Evolutionary conservation across 306 rosid species (phyloP).

Genomic region (barrel medic (Medicago truncatula)): DNA sequence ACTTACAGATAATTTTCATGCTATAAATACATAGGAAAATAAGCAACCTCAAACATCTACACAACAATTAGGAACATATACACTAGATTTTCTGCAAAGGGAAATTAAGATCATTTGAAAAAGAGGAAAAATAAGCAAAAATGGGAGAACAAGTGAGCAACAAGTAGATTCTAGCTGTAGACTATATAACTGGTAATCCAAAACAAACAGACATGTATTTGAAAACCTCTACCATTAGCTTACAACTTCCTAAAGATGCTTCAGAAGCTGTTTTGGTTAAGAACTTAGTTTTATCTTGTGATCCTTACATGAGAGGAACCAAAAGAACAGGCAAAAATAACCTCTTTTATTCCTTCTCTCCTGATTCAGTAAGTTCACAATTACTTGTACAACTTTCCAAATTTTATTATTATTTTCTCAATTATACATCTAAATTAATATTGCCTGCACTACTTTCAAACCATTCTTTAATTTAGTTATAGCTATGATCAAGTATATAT

Average conservation of each 20-base stretch:
- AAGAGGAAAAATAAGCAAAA: conserved; percentile 9
- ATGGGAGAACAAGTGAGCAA: conserved; percentile 44
- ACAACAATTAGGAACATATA: conserved; percentile 20
- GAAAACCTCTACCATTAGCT: conserved; percentile 35
- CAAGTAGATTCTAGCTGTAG: conserved; percentile 51
- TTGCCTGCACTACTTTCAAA: too few species aligned
- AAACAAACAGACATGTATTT: conserved; percentile 52
- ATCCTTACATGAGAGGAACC: conserved; percentile 63
- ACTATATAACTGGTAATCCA: conserved; percentile 49
- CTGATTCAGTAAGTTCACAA: conserved; percentile 49
- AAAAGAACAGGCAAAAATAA: neutral
- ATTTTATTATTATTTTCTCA: too few species aligned
- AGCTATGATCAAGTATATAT: neutral
- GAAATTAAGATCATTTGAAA: conserved; percentile 1
- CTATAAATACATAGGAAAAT: conserved; percentile 20
- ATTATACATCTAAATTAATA: too few species aligned
- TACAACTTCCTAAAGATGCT: conserved; percentile 47
- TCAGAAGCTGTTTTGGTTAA: conserved; percentile 59
- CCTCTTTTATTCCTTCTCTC: conserved; percentile 42
- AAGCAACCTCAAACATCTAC: conserved; percentile 14
- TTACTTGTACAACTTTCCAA: too few species aligned
- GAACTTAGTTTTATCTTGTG: conserved; percentile 70
- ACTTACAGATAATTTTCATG: neutral
- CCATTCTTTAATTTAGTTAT: too few species aligned
- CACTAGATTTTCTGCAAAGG: neutral